Evolutionary conservation across 1,284 basidiomycete species (phyloP), one percentile per base, ranked within the genome.

Genomic region (Coriolopsis trogii): DNA sequence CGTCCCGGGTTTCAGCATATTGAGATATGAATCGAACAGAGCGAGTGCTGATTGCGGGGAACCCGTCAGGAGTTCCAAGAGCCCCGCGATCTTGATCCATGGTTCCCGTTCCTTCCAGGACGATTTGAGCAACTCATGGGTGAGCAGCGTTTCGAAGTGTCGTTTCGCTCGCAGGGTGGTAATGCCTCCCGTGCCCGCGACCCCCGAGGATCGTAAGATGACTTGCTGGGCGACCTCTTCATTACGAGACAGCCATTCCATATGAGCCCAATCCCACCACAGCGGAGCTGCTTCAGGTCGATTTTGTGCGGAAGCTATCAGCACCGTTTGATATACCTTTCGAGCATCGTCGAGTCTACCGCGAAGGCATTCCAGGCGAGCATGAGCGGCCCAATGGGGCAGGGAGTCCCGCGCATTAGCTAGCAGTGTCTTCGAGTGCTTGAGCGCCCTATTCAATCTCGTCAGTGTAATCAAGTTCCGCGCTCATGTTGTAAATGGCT

Each of bases 251-350:
- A 91, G 70, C 87, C 87, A 94, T 68, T 96, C 93, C 80, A 95
- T 81, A 65, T 94, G 89, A 0, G 89, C 90, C 92, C 93, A 97
- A 42, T 89, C 84, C 73, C 87, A 91, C 89, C 91, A 95, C 34
- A 97, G 65, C 55, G 72, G 71, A 16, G 76, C 72, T n/a, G 72
- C 66, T 37, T 71, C 76, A 7, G 65, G 58, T 21, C 70, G 64
- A 7, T 63, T 62, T 21, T 69, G 50, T 10, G 72, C 68, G 3
- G 74, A 69, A 71, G 73, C 72, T 47, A 74, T 72, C 26, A 86
- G 77, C 7, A 85, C 74, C 1, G 87, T 88, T 58, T 85, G 77
- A 68, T 94, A 97, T 3, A 97, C 82, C 60, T 93, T 93, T 13
- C 94, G 79, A 5, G 93, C 91, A 7, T 91, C 88, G 37, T 83